Conservation (phyloP, 2,329 filamentous ascomycete genomes). For the Ploettnerulaceae sp. region DNA sequence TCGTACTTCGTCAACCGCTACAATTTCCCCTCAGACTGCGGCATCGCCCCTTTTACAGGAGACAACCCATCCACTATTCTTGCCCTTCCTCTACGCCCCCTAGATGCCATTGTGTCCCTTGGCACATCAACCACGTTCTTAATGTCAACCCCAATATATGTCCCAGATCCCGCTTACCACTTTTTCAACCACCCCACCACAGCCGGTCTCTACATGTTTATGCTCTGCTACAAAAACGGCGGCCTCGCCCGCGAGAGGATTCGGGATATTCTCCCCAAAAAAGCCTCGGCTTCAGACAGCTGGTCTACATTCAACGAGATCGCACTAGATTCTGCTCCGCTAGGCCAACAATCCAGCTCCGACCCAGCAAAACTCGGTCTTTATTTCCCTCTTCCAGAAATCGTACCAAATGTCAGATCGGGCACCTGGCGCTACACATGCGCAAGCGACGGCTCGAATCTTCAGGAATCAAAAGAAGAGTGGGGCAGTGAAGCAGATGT, state of each 20-base stretch:
- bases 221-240: slow-evolving; percentile 99
- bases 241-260: slow-evolving; percentile 87
- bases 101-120: slow-evolving; percentile 90
- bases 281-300: slow-evolving; percentile 45
- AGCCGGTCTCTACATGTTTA: slow-evolving; percentile 94
- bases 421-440: slow-evolving; percentile 82
- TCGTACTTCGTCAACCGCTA: slow-evolving; percentile 75
- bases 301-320: slow-evolving; percentile 80
- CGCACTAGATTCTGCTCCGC: slow-evolving; percentile 61
- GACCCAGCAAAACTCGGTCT: slow-evolving; percentile 77
- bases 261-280: slow-evolving; percentile 68
- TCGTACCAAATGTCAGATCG: slow-evolving; percentile 82
- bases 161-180: slow-evolving; percentile 85
- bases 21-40: slow-evolving; percentile 70
- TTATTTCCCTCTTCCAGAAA: slow-evolving; percentile 94
- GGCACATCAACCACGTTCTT: slow-evolving; percentile 96
- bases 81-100: slow-evolving; percentile 76
- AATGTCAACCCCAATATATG: slow-evolving; percentile 92
- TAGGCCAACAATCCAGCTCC: slow-evolving; percentile 52
- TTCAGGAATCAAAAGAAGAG: slow-evolving; percentile 37
- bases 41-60: slow-evolving; percentile 82
- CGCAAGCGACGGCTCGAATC: slow-evolving; percentile 48
- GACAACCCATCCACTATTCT: slow-evolving; percentile 97
- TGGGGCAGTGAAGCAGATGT: slow-evolving; percentile 69
- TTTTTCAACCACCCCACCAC: slow-evolving; percentile 98